Percentiles rank a stretch among this genome's conserved stretches.
Evolutionary conservation across 164 flowering plant genomes (phyloP).

Genomic region (Kalanchoe fedtschenkoi): DNA sequence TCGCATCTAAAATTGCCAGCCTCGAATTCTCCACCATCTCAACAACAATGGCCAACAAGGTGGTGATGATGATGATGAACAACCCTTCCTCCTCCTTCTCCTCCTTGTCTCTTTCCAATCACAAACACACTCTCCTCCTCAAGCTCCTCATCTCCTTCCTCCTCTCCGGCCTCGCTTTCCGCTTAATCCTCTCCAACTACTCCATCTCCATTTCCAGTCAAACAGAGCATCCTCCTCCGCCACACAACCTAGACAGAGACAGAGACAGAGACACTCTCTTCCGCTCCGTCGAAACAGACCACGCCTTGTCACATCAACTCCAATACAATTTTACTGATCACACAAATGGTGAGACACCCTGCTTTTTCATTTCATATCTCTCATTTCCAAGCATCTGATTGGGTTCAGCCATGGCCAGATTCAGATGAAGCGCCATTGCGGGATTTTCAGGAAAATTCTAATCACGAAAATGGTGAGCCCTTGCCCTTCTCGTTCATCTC

Average conservation of each 20-base stretch:
- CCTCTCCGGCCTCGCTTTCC: slow-evolving; percentile 50
- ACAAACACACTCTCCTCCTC: slow-evolving; percentile 29
- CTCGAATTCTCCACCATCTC: background rate
- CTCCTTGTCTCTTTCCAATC: background rate
- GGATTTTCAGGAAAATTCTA: background rate
- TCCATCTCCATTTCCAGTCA: slow-evolving; percentile 15
- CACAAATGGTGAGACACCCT: slow-evolving; percentile 18
- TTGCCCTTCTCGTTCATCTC: background rate
- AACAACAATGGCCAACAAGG: background rate
- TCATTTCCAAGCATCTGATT: background rate
- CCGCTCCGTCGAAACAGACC: background rate
- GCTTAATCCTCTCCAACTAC: slow-evolving; percentile 43
- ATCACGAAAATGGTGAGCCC: background rate
- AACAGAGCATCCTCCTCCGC: slow-evolving; percentile 11
- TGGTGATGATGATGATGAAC: background rate
- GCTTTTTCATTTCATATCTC: background rate
- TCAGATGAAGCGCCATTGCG: background rate
- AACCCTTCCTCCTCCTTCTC: background rate
- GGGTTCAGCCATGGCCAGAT: background rate
- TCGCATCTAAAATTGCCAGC: background rate
- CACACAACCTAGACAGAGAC: too few relatives aligned
- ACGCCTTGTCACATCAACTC: slow-evolving; percentile 8
- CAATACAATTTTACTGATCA: slow-evolving; percentile 11
- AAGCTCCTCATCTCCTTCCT: slow-evolving; percentile 41
- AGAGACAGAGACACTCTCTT: background rate